phyloP scores from a whole-genome alignment of 495 filamentous ascomycete species.

The Xylaria scruposa region DNA sequence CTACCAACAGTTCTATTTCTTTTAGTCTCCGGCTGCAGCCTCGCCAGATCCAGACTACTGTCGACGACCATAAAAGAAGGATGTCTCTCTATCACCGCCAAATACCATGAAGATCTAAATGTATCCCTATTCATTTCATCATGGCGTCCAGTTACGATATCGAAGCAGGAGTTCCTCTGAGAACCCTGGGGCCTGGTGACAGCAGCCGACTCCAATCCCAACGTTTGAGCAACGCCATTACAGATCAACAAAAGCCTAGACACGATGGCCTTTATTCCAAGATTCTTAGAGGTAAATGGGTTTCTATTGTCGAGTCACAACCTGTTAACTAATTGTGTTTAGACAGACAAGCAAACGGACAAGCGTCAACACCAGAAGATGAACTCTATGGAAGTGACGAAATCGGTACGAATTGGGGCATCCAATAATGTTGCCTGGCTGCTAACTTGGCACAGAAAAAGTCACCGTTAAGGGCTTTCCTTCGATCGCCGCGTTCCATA shows the following conservation, averaged over 20 bases:
- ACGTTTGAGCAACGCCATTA: not conserved
- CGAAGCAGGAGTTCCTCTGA: not conserved
- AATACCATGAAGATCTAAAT: not conserved
- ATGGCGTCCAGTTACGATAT: conserved; percentile 8
- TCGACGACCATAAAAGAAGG: conserved; percentile 5
- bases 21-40: not conserved
- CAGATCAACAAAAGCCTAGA: not conserved
- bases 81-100: not conserved
- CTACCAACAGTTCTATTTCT: not conserved
- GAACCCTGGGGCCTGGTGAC: not conserved
- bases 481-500: conserved; percentile 8
- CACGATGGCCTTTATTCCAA: conserved; percentile 14
- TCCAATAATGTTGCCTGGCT: not conserved
- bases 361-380: not conserved
- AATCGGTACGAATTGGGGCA: not conserved
- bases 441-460: not conserved
- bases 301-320: not conserved
- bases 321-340: not conserved
- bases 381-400: conserved; percentile 11
- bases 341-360: conserved; percentile 10
- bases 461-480: conserved; percentile 6
- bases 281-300: not conserved
- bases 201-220: not conserved
- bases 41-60: not conserved
- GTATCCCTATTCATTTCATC: not conserved